Conservation (phyloP, 768 basidiomycete genomes). For the Rhodotorula sphaerocarpa region DNA sequence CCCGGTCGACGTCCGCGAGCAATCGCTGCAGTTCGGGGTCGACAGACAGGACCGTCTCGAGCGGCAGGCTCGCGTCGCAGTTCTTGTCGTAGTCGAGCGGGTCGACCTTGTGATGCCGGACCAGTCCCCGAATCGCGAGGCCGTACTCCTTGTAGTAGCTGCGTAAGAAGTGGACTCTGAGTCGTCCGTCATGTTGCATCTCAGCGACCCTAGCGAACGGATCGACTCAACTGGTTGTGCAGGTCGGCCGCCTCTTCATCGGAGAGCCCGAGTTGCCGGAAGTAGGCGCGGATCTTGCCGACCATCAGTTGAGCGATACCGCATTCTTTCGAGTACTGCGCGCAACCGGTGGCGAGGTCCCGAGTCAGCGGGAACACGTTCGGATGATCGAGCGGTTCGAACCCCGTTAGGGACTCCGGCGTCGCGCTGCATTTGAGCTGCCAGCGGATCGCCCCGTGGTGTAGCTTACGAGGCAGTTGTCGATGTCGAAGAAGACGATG, state of each 20-base stretch:
- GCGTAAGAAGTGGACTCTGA: too few species aligned
- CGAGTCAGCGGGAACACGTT: too few species aligned
- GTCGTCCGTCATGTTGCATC: too few species aligned
- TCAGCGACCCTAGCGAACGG: too few species aligned
- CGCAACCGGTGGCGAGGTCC: too few species aligned
- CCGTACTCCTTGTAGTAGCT: conserved; percentile 23
- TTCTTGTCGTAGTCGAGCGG: conserved; percentile 33
- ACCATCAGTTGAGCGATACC: conserved; percentile 33
- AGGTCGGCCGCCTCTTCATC: conserved; percentile 27
- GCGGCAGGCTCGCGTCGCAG: conserved; percentile 34
- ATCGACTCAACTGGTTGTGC: too few species aligned
- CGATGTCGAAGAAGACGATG: conserved; percentile 32
- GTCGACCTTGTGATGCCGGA: conserved; percentile 35
- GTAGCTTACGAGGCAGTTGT: conserved; percentile 25
- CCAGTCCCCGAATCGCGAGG: conserved; percentile 34
- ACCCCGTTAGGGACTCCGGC: too few species aligned
- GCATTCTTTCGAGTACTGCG: conserved; percentile 21
- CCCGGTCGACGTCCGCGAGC: conserved; percentile 23
- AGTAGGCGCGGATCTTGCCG: conserved; percentile 30
- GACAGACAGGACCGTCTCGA: conserved; percentile 28
- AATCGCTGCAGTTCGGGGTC: conserved; percentile 8
- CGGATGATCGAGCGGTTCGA: too few species aligned
- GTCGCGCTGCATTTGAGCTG: too few species aligned
- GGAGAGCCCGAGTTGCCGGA: conserved; percentile 9
- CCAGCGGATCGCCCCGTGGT: neutral